phyloP scores from a whole-genome alignment of 495 filamentous ascomycete species.

The Talaromyces ruber region DNA sequence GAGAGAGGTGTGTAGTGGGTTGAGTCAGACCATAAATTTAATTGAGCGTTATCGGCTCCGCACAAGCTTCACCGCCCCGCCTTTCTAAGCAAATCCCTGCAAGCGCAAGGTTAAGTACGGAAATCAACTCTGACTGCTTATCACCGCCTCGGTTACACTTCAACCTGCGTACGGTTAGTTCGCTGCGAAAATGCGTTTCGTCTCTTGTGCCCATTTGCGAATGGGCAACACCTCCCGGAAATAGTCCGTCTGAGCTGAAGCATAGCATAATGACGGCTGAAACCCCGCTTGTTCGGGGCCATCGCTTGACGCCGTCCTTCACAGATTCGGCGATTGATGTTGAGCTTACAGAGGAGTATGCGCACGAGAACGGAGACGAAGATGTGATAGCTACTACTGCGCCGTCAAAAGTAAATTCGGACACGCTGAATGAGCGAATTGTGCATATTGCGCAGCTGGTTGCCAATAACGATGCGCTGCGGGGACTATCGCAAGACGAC shows the following conservation, averaged over 20 bases:
- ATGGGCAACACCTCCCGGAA: neutral
- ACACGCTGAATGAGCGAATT: slow-evolving; percentile 14
- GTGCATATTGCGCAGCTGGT: slow-evolving; percentile 15
- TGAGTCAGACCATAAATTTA: neutral
- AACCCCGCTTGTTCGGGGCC: neutral
- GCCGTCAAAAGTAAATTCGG: neutral
- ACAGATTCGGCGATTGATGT: slow-evolving; percentile 11
- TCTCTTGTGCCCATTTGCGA: neutral
- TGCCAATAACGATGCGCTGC: neutral
- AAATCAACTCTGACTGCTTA: too few relatives aligned
- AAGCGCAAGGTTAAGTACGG: neutral
- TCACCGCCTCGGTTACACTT: neutral
- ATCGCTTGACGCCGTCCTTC: slow-evolving; percentile 7
- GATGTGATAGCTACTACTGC: neutral
- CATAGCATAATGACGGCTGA: neutral
- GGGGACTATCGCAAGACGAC: slow-evolving; percentile 8
- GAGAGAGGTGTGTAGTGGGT: neutral
- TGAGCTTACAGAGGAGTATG: neutral
- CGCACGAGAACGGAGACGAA: neutral
- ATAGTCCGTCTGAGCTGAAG: neutral
- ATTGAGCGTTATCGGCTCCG: neutral
- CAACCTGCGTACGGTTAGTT: neutral
- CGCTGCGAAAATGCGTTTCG: neutral
- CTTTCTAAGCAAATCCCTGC: neutral
- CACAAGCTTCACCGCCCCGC: neutral